Evolutionary conservation across 352 stramenopile species (phyloP).

Genomic region (Blastocystis sp.): DNA sequence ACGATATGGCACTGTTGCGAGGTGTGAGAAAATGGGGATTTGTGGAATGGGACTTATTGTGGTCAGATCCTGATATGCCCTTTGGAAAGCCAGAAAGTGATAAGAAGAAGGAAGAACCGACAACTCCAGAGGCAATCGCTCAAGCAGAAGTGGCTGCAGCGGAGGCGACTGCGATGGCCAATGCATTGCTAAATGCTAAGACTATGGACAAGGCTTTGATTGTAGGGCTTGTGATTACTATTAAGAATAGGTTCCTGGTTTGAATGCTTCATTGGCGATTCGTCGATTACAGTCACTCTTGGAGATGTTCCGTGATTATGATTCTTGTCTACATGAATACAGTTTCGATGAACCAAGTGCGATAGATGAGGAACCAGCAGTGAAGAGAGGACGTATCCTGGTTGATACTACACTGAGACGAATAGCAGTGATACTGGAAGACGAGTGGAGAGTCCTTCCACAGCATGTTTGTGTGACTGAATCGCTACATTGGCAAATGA

Average conservation of each 20-base stretch:
- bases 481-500: neutral
- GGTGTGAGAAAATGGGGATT: slow-evolving; percentile 39
- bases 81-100: slow-evolving; percentile 34
- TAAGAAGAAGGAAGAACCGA: slow-evolving; percentile 24
- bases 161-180: neutral
- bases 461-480: neutral
- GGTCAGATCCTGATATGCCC: slow-evolving; percentile 49
- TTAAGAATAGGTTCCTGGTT: slow-evolving; percentile 31
- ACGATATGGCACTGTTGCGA: slow-evolving; percentile 44
- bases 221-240: neutral
- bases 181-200: slow-evolving; percentile 11
- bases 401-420: neutral
- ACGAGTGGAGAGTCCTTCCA: neutral
- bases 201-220: neutral
- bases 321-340: neutral
- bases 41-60: slow-evolving; percentile 62
- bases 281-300: slow-evolving; percentile 27
- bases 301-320: slow-evolving; percentile 35
- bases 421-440: neutral
- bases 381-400: neutral
- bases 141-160: neutral
- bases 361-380: neutral
- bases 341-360: neutral
- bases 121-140: neutral
- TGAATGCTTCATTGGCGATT: slow-evolving; percentile 8